Evolutionary conservation across 2,329 filamentous ascomycete genomes (phyloP).

Genomic region (Aureobasidium melanogenum): DNA sequence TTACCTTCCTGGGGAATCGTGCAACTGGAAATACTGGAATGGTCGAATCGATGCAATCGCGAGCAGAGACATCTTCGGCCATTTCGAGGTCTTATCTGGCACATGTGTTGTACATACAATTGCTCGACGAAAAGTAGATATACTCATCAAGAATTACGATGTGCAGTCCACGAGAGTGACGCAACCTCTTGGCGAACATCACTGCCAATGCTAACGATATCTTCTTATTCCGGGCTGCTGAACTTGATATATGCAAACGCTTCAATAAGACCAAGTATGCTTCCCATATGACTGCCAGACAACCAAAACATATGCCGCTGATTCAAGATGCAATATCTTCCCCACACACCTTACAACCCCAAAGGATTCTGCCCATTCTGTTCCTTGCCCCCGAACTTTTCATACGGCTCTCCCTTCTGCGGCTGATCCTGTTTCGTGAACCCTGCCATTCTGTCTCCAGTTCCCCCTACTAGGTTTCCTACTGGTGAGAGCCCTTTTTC

Average conservation of each 20-base stretch:
- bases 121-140: neutral
- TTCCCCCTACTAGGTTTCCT: constrained; percentile 20
- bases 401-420: constrained; percentile 12
- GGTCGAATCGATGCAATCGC: neutral
- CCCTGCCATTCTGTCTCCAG: neutral
- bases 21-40: neutral
- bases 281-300: no score
- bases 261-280: neutral
- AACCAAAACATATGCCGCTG: no score
- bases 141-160: neutral
- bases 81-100: neutral
- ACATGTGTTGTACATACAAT: neutral
- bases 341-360: constrained; percentile 11
- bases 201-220: no score
- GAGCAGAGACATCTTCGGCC: neutral
- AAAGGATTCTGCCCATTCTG: constrained; percentile 28
- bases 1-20: neutral
- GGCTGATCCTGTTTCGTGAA: neutral
- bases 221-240: no score
- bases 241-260: no score
- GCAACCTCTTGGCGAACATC: neutral
- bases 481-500: constrained; percentile 22
- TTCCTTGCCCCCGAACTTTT: constrained; percentile 26
- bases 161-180: neutral
- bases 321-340: no score